phyloP scores from a whole-genome alignment of 306 rosid species.

The Cicer pinnatifidum region DNA sequence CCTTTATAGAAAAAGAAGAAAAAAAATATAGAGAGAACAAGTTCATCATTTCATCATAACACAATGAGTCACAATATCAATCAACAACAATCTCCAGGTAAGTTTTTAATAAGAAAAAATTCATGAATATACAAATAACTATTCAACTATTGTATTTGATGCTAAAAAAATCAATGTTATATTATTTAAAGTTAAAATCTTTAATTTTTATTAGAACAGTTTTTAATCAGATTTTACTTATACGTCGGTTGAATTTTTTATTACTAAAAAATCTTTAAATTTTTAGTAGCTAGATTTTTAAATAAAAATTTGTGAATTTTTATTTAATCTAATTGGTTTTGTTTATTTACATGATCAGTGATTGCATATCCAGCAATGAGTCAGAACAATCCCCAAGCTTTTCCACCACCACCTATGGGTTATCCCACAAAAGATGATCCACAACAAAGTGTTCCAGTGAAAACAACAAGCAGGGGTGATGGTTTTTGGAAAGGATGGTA shows the following conservation, averaged over 20 bases:
- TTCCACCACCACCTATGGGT: constrained; percentile 55
- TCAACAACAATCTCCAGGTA: constrained; percentile 53
- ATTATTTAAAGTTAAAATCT: neutral
- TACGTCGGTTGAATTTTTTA: too few species aligned
- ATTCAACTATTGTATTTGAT: neutral
- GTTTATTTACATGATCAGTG: constrained; percentile 25
- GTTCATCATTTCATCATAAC: constrained; percentile 16
- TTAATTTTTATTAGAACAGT: neutral
- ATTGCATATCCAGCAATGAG: constrained; percentile 49
- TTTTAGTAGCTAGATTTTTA: neutral
- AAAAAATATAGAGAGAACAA: neutral
- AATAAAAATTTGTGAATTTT: neutral
- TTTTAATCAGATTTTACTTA: too few species aligned
- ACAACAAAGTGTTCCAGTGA: constrained; percentile 42
- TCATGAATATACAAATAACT: neutral
- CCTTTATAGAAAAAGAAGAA: neutral
- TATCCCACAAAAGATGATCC: constrained; percentile 49
- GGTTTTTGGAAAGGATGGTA: constrained; percentile 72
- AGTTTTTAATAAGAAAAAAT: neutral
- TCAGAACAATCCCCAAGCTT: neutral
- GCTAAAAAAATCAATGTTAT: neutral
- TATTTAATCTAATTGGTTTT: constrained; percentile 1
- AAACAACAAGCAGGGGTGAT: constrained; percentile 56
- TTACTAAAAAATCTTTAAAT: neutral
- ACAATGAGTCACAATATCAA: constrained; percentile 39